Evolutionary conservation across 768 basidiomycete species (phyloP).

Genomic region (Glaciozyma antarctica): DNA sequence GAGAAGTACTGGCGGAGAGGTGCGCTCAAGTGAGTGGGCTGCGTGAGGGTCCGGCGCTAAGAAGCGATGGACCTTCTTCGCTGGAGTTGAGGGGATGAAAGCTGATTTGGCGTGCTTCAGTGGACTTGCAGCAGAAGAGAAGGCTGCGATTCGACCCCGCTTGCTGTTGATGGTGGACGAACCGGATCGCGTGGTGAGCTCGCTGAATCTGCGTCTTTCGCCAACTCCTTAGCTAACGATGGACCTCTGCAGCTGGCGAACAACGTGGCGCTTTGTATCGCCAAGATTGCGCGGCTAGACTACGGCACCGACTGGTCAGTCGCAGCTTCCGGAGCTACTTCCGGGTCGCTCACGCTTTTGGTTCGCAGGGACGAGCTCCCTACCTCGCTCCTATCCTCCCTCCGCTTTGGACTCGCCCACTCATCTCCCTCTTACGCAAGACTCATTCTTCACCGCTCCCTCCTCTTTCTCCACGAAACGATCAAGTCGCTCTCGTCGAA

Average conservation of each 20-base stretch:
- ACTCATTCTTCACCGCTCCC: slow-evolving; percentile 26
- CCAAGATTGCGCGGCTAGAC: slow-evolving; percentile 68
- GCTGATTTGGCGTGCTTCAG: slow-evolving; percentile 40
- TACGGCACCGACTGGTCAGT: slow-evolving; percentile 61
- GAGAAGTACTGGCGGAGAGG: slow-evolving; percentile 65
- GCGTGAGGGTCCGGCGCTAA: background rate
- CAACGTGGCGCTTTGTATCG: slow-evolving; percentile 63
- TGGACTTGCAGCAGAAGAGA: slow-evolving; percentile 59
- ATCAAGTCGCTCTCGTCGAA: slow-evolving; percentile 33
- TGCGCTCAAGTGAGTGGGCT: slow-evolving; percentile 11
- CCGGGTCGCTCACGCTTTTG: background rate
- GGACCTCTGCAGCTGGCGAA: slow-evolving; percentile 54
- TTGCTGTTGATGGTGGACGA: slow-evolving; percentile 64
- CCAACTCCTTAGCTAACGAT: background rate
- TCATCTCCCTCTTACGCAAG: slow-evolving; percentile 43
- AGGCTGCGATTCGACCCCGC: slow-evolving; percentile 55
- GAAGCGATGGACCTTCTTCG: background rate
- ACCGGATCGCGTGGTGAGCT: slow-evolving; percentile 59
- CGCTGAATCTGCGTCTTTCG: background rate
- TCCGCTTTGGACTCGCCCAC: slow-evolving; percentile 48
- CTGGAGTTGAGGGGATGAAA: background rate
- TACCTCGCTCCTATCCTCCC: slow-evolving; percentile 48
- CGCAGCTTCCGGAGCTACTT: slow-evolving; percentile 16
- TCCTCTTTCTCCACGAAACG: slow-evolving; percentile 27
- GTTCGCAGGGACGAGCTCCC: slow-evolving; percentile 53